Percentiles rank a stretch among this genome's conserved stretches.
Evolutionary conservation across 768 basidiomycete species (phyloP).

Genomic region (Mycena galericulata): DNA sequence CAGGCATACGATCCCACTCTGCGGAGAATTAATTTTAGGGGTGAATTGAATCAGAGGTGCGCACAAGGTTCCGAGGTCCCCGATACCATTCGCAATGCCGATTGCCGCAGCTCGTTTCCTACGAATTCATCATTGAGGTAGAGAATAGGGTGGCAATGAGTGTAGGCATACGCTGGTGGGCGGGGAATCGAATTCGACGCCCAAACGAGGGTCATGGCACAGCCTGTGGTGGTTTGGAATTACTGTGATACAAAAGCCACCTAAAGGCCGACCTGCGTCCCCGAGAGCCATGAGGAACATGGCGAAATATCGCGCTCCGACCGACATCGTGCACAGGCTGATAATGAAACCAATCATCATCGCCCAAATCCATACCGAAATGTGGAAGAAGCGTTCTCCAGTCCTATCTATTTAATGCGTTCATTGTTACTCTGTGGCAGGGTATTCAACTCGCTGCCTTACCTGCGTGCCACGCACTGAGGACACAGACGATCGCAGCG

Average conservation of each 20-base stretch:
- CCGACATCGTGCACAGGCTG: conserved; percentile 55
- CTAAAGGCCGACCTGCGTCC: conserved; percentile 48
- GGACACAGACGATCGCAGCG: conserved; percentile 48
- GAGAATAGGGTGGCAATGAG: conserved; percentile 4
- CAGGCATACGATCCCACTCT: conserved; percentile 58
- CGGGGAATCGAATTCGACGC: conserved; percentile 58
- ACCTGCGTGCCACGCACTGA: conserved; percentile 59
- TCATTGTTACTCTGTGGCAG: neutral
- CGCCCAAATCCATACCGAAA: conserved; percentile 52
- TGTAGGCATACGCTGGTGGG: conserved; percentile 51
- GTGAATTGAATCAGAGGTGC: neutral
- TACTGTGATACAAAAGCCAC: neutral
- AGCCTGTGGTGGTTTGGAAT: conserved; percentile 40
- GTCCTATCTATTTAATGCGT: conserved; percentile 48
- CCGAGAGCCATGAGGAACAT: conserved; percentile 63
- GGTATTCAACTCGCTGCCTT: conserved; percentile 15
- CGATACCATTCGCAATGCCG: conserved; percentile 60
- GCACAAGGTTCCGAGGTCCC: conserved; percentile 56
- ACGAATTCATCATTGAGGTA: neutral
- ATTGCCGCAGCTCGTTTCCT: conserved; percentile 54
- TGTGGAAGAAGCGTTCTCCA: conserved; percentile 63
- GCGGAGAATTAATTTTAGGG: neutral
- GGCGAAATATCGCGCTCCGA: conserved; percentile 56
- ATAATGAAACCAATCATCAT: conserved; percentile 60
- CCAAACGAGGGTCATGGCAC: conserved; percentile 58